Percentiles rank a stretch among this genome's conserved stretches.
Conservation (phyloP, 768 basidiomycete genomes). For the Royoungia palumana region DNA sequence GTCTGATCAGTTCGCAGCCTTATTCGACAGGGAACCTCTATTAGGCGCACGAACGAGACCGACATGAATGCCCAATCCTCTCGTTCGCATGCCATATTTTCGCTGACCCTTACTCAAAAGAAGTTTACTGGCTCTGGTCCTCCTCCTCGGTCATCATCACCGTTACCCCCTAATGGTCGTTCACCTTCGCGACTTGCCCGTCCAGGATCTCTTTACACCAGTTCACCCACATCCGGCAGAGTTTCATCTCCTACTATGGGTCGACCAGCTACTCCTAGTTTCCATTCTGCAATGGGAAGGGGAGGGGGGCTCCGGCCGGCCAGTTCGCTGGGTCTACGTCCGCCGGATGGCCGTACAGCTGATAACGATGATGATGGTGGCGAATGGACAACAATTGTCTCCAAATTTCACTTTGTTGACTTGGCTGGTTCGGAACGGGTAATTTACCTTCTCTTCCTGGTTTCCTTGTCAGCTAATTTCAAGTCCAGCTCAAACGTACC, state of each 20-base stretch:
- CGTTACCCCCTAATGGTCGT: constrained; percentile 68
- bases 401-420: constrained; percentile 99
- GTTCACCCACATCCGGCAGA: constrained; percentile 33
- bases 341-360: constrained; percentile 41
- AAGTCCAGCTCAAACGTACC: constrained; percentile 82
- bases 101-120: constrained; percentile 89
- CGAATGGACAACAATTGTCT: constrained; percentile 87
- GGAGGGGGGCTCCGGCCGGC: constrained; percentile 67
- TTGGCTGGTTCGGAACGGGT: constrained; percentile 95
- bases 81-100: constrained; percentile 98
- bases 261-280: constrained; percentile 77
- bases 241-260: constrained; percentile 79
- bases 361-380: constrained; percentile 60
- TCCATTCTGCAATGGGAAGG: constrained; percentile 69
- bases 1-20: constrained; percentile 49
- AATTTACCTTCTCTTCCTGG: constrained; percentile 20
- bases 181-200: constrained; percentile 77
- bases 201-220: constrained; percentile 72
- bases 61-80: constrained; percentile 99
- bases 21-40: constrained; percentile 83
- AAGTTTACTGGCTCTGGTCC: constrained; percentile 69
- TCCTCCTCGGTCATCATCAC: constrained; percentile 75
- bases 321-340: constrained; percentile 72
- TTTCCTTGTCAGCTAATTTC: constrained; percentile 14
- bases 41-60: constrained; percentile 93